These are phyloP conservation scores for Piloderma croceum DNA, from an alignment of 768 basidiomycete genomes.

Conservation along the genomic window DNA sequence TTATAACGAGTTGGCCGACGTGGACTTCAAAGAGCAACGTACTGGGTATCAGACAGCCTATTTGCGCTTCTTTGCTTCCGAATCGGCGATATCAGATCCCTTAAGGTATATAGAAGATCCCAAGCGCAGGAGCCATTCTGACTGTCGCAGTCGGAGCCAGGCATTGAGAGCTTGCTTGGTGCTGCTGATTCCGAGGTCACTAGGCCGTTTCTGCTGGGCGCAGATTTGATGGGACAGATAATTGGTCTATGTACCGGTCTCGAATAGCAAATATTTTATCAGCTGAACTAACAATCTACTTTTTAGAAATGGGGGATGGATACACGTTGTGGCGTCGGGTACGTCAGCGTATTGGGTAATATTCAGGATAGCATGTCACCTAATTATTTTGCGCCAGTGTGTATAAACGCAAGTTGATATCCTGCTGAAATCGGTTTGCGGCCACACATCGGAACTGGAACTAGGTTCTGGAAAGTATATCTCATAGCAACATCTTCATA, in stretches of 20 bases:
- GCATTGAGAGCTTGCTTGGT: conserved; percentile 18
- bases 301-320: too few species aligned
- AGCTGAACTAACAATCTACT: too few species aligned
- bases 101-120: conserved; percentile 55
- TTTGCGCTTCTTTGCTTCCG: conserved; percentile 82
- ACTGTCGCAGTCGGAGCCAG: conserved; percentile 10
- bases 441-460: too few species aligned
- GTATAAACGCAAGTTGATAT: too few species aligned
- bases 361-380: too few species aligned
- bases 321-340: too few species aligned
- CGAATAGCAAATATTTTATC: too few species aligned
- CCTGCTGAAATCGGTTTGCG: too few species aligned
- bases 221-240: conserved; percentile 8
- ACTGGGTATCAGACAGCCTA: conserved; percentile 94
- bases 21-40: conserved; percentile 87
- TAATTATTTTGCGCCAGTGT: too few species aligned
- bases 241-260: neutral
- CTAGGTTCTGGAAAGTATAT: too few species aligned
- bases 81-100: conserved; percentile 51
- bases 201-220: conserved; percentile 25
- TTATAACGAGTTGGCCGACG: conserved; percentile 56
- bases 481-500: too few species aligned
- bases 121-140: conserved; percentile 37
- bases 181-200: conserved; percentile 16
- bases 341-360: too few species aligned